These are phyloP conservation scores for Xylaria sp. DNA, from an alignment of 2,329 filamentous ascomycete genomes.

Conservation along the genomic window DNA sequence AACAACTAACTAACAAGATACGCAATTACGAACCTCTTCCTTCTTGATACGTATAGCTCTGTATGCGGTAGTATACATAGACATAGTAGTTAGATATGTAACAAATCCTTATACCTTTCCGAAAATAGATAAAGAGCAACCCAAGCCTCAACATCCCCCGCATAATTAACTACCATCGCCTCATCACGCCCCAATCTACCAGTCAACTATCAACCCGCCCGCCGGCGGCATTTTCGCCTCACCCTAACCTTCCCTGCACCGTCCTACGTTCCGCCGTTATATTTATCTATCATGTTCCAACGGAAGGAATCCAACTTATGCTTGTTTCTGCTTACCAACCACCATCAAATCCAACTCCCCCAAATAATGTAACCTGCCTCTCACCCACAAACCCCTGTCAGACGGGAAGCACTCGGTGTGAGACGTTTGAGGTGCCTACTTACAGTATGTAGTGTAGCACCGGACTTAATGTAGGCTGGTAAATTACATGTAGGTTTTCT, in stretches of 20 bases:
- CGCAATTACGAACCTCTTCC: too few relatives aligned
- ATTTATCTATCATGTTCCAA: too few relatives aligned
- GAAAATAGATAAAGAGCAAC: too few relatives aligned
- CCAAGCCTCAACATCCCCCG: not conserved
- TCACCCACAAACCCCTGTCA: conserved; percentile 3
- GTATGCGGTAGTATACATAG: too few relatives aligned
- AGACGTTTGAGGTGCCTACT: conserved; percentile 12
- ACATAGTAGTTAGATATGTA: too few relatives aligned
- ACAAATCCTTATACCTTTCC: too few relatives aligned
- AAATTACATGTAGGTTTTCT: not conserved
- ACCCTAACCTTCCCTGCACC: not conserved
- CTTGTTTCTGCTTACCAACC: not conserved
- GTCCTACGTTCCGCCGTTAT: not conserved
- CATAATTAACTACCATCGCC: not conserved
- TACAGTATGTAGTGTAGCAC: not conserved
- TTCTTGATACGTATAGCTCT: too few relatives aligned
- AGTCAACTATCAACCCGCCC: not conserved
- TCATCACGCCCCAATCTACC: not conserved
- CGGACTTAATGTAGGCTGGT: not conserved
- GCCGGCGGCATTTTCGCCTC: too few relatives aligned
- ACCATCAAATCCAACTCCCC: not conserved
- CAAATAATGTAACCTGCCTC: not conserved
- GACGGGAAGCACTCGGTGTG: conserved; percentile 8
- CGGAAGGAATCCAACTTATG: too few relatives aligned
- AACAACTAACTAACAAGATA: not conserved